Evolutionary conservation across 768 basidiomycete genomes (phyloP).

Genomic region (Amanita rimosa): DNA sequence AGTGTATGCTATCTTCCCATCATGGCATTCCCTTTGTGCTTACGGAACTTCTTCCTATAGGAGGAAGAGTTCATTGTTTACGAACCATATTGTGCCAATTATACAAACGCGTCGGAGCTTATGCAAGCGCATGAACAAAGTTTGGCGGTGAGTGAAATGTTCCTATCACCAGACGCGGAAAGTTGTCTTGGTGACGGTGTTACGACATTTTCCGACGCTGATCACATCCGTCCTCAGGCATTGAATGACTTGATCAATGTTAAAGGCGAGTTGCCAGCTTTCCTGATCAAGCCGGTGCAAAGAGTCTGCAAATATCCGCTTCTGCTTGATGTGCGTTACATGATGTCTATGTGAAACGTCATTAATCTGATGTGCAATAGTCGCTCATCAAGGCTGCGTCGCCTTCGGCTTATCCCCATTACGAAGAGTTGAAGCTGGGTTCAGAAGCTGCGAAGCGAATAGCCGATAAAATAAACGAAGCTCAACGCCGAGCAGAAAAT

Average conservation of each 20-base stretch:
- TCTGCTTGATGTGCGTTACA: slow-evolving; percentile 66
- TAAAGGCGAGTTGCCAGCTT: slow-evolving; percentile 87
- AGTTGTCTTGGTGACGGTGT: slow-evolving; percentile 23
- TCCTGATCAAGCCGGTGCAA: slow-evolving; percentile 98
- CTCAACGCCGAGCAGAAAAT: slow-evolving; percentile 86
- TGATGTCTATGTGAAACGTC: not conserved
- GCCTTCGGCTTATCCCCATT: slow-evolving; percentile 50
- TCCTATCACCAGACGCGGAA: slow-evolving; percentile 7
- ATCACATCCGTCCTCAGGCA: slow-evolving; percentile 42
- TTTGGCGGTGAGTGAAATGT: slow-evolving; percentile 52
- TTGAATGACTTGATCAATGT: slow-evolving; percentile 80
- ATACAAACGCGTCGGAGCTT: slow-evolving; percentile 76
- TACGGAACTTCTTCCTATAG: slow-evolving; percentile 42
- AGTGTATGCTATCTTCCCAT: slow-evolving; percentile 44
- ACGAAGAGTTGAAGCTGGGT: slow-evolving; percentile 76
- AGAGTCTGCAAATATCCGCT: slow-evolving; percentile 98
- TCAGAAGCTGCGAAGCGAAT: slow-evolving; percentile 85
- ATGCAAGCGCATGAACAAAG: slow-evolving; percentile 82
- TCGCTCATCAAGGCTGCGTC: slow-evolving; percentile 67
- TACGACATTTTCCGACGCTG: slow-evolving; percentile 19
- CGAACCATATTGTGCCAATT: slow-evolving; percentile 96
- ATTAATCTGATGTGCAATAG: slow-evolving; percentile 22
- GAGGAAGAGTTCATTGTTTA: slow-evolving; percentile 95
- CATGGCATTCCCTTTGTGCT: slow-evolving; percentile 24
- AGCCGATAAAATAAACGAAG: slow-evolving; percentile 93